Conservation (phyloP, 345 rosid species). For the Eucalyptus leucophloia region DNA sequence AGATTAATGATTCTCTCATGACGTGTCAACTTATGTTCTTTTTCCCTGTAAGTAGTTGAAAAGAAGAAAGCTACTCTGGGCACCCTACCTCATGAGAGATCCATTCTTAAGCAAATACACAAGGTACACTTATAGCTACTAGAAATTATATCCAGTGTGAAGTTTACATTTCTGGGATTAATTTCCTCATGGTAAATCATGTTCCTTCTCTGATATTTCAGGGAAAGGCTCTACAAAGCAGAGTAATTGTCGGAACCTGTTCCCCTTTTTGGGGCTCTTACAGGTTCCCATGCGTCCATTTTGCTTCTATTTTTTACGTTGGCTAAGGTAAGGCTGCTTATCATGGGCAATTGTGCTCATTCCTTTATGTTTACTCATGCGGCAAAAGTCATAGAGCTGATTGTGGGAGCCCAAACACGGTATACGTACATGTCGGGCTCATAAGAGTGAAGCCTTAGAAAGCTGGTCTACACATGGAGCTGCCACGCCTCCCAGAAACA, state of each 20-base stretch:
- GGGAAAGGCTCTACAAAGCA: no score
- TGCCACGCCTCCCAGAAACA: background rate
- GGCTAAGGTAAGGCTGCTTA: background rate
- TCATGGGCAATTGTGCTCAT: background rate
- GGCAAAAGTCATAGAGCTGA: slow-evolving; percentile 83
- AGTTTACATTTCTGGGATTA: no score
- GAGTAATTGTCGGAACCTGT: no score
- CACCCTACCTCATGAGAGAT: no score
- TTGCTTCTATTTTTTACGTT: background rate
- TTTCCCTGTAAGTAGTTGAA: slow-evolving; percentile 14
- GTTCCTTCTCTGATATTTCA: no score
- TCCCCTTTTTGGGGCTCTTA: no score
- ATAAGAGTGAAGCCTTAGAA: slow-evolving; percentile 11
- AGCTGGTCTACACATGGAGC: background rate
- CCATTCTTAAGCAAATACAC: no score
- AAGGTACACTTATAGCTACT: no score
- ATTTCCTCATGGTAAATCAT: no score
- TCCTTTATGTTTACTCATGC: background rate
- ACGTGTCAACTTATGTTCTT: background rate
- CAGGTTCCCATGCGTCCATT: no score
- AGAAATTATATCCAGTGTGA: no score
- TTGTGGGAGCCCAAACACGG: slow-evolving; percentile 80
- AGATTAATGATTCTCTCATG: background rate
- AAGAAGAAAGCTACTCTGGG: no score
- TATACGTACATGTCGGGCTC: slow-evolving; percentile 96